Evolutionary conservation across 2,329 filamentous ascomycete species (phyloP).

Genomic region (Diaporthe citri): DNA sequence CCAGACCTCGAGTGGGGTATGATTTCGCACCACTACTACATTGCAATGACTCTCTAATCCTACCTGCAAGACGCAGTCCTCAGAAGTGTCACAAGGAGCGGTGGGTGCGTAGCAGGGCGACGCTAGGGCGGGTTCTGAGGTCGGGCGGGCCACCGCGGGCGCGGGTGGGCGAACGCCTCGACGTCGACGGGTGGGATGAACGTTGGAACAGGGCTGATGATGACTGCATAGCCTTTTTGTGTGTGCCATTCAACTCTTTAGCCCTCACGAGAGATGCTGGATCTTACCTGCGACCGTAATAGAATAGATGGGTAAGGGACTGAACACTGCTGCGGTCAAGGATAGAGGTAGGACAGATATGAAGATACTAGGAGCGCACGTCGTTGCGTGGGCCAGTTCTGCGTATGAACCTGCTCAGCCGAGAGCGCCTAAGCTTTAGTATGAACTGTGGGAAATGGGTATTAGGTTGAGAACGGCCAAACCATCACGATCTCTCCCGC

Average conservation of each 20-base stretch:
- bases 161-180: background rate
- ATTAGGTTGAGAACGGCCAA: background rate
- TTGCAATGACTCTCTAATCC: background rate
- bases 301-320: background rate
- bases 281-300: background rate
- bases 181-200: background rate
- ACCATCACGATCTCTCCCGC: background rate
- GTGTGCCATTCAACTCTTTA: background rate
- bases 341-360: background rate
- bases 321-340: background rate
- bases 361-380: background rate
- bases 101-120: constrained; percentile 10
- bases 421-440: background rate
- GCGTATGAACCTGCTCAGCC: too few relatives aligned
- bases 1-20: background rate
- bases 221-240: background rate
- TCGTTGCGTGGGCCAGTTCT: too few relatives aligned
- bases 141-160: background rate
- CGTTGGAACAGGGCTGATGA: background rate
- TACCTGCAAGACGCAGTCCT: background rate
- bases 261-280: background rate
- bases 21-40: background rate
- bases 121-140: constrained; percentile 23
- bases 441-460: background rate
- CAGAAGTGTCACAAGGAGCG: background rate